Percentiles rank a stretch among this genome's conserved stretches.
These are phyloP conservation scores for Beauveria varroae DNA, from an alignment of 2,329 filamentous ascomycete species.

Conservation along the genomic window DNA sequence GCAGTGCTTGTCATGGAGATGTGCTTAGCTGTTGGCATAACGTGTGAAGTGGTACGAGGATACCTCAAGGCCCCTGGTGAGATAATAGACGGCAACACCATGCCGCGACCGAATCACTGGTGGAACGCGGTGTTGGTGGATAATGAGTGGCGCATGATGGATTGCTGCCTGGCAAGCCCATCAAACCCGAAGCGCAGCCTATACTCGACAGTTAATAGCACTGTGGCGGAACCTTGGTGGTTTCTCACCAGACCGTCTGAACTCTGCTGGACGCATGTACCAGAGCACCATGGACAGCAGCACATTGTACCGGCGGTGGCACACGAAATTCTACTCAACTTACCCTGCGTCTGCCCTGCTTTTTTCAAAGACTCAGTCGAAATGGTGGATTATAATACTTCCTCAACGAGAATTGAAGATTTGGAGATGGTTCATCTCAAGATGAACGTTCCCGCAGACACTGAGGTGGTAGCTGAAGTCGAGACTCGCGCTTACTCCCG, in stretches of 20 bases:
- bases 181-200: slow-evolving; percentile 73
- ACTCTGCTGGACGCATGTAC: slow-evolving; percentile 92
- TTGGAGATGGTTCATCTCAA: slow-evolving; percentile 90
- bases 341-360: slow-evolving; percentile 78
- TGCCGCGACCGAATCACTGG: slow-evolving; percentile 90
- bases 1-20: slow-evolving; percentile 85
- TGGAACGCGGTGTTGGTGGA: slow-evolving; percentile 95
- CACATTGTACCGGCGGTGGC: slow-evolving; percentile 86
- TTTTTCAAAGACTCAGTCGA: slow-evolving; percentile 79
- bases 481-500: slow-evolving; percentile 74
- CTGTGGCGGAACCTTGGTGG: slow-evolving; percentile 79
- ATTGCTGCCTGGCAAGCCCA: slow-evolving; percentile 84
- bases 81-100: slow-evolving; percentile 66
- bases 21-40: slow-evolving; percentile 82
- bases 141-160: slow-evolving; percentile 92
- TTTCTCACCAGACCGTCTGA: slow-evolving; percentile 86
- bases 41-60: slow-evolving; percentile 79
- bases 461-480: slow-evolving; percentile 88
- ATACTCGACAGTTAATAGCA: slow-evolving; percentile 66
- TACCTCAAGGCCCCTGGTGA: slow-evolving; percentile 91
- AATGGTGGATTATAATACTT: slow-evolving; percentile 87
- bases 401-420: slow-evolving; percentile 75
- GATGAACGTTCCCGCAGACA: slow-evolving; percentile 77
- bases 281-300: slow-evolving; percentile 79
- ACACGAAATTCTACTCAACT: slow-evolving; percentile 74